These are phyloP conservation scores for Plasmodium knowlesi DNA, from an alignment of 169 alveolate genomes.

Conservation along the genomic window DNA sequence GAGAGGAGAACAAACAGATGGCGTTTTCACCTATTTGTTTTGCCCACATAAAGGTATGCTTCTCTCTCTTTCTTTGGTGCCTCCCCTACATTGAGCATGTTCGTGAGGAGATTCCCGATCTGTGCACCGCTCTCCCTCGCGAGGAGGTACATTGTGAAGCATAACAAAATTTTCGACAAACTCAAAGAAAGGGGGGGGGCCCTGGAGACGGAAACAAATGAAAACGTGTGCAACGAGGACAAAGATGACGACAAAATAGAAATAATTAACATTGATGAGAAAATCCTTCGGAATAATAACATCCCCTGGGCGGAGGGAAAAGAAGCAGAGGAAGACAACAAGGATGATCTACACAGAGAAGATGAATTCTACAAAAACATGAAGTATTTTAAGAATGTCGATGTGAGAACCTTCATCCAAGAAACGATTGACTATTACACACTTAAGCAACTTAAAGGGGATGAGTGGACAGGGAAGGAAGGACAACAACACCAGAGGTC, in stretches of 20 bases:
- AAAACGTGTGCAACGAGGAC: not conserved
- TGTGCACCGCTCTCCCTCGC: not conserved
- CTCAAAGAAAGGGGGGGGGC: slow-evolving; percentile 3
- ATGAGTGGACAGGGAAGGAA: not conserved
- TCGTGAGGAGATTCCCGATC: not conserved
- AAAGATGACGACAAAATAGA: slow-evolving; percentile 31
- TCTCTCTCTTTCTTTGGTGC: not conserved
- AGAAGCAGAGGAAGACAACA: not conserved
- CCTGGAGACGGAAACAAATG: not conserved
- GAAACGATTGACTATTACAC: slow-evolving; percentile 65
- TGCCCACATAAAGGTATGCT: not conserved
- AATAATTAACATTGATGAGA: slow-evolving; percentile 59
- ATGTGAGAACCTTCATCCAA: slow-evolving; percentile 36
- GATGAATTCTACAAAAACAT: slow-evolving; percentile 45
- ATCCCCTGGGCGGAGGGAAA: slow-evolving; percentile 1
- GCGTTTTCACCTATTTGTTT: not conserved
- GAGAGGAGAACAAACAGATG: not conserved
- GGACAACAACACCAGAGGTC: not conserved
- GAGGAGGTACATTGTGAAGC: slow-evolving; percentile 21
- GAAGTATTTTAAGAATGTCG: slow-evolving; percentile 18
- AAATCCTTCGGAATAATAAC: not conserved
- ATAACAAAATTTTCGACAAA: slow-evolving; percentile 50
- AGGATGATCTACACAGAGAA: not conserved
- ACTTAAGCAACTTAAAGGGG: slow-evolving; percentile 17
- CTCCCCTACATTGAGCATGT: not conserved